Base-by-base conservation (phyloP, 1,284 basidiomycete species). In the Papiliotrema flavescens region DNA sequence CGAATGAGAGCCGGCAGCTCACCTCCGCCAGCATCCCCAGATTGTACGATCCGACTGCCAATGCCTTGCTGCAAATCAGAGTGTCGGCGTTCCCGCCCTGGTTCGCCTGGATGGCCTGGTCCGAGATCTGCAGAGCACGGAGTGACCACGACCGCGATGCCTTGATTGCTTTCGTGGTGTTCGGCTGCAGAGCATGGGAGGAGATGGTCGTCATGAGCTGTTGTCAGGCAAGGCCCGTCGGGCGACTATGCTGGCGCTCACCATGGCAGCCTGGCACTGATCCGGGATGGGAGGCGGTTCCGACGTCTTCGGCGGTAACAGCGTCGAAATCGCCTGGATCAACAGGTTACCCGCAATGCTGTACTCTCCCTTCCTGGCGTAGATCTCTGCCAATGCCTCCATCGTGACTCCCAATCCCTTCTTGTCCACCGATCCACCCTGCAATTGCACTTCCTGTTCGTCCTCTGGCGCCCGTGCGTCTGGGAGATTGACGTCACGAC, bases 131-230 rank as follows among this genome's bases (percentile, higher is more conserved):
- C 1, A 75, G 63, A 2, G 73, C 64, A 37, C 66, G 63, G 19
- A 71, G 57, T 1, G 74, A 74, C 73, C 74, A 77, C 23, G 71
- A 71, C 49, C 60, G 61, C 9, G 72, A 61, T 9, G 65, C 60
- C 47, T 66, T 71, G 55, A 71, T 64, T 14, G 73, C 63, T 49
- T 69, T 46, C 2, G 58, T 23, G 1, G 73, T 65, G 8, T 55
- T 60, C 1, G 75, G 70, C 19, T 71, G 66, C 8, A 74, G 61
- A 5, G 71, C 65, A 50, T 74, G 67, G 0, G 71, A 69, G 0
- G 74, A 75, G 23, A 77, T 63, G 23, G 73, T 64, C 36, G 75
- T 76, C 71, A 77, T 77, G 20, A 76, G 64, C 67, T 70, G 58
- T 2, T 6, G 36, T 53, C 50, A 53, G 55, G 46, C 37, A 17